Conservation (phyloP, 2,329 filamentous ascomycete genomes). For the Dothiorella sarmentorum region DNA sequence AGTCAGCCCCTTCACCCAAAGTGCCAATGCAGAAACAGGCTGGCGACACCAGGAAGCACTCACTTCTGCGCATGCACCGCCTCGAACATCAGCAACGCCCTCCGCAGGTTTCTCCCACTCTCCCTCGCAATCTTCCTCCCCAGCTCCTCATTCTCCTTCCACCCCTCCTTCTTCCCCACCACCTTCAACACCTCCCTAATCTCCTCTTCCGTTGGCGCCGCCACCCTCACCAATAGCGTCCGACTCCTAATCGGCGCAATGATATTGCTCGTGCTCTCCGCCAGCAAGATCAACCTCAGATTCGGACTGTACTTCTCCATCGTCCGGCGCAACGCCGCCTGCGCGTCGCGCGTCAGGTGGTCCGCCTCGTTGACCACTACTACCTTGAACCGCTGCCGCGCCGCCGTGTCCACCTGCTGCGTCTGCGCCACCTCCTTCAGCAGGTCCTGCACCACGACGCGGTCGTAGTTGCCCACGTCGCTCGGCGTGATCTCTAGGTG, state of each 20-base stretch:
- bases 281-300: conserved; percentile 81
- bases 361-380: conserved; percentile 99
- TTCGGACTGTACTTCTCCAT: conserved; percentile 99
- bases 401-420: conserved; percentile 92
- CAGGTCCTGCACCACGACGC: conserved; percentile 91
- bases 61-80: conserved; percentile 97
- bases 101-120: conserved; percentile 84
- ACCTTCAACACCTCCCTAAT: conserved; percentile 72
- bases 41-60: conserved; percentile 32
- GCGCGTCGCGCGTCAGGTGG: conserved; percentile 87
- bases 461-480: conserved; percentile 93
- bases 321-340: conserved; percentile 87
- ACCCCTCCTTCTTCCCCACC: conserved; percentile 76
- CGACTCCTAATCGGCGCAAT: conserved; percentile 96
- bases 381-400: conserved; percentile 93
- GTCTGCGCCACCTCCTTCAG: conserved; percentile 98
- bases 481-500: conserved; percentile 98
- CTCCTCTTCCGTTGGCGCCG: conserved; percentile 80
- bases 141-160: conserved; percentile 70
- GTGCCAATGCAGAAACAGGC: too few species aligned
- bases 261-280: conserved; percentile 96
- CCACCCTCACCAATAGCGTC: conserved; percentile 85
- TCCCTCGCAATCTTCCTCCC: conserved; percentile 85
- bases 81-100: conserved; percentile 94
- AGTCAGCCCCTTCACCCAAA: not conserved